Conservation (phyloP, 495 filamentous ascomycete species). For the Margaritispora aquatica region DNA sequence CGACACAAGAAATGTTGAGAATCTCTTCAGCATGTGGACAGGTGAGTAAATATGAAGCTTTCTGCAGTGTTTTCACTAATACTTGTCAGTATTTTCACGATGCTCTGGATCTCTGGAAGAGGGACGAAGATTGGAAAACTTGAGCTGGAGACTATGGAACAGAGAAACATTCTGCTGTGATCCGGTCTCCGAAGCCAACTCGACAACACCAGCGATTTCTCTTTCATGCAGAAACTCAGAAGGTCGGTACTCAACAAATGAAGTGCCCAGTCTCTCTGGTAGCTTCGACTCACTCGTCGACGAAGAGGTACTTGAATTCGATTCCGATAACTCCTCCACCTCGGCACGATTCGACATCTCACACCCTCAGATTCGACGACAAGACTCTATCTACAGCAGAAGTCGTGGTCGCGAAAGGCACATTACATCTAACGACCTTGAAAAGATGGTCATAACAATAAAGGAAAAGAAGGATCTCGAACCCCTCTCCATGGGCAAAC, state of each 20-base stretch:
- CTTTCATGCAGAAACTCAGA: slow-evolving; percentile 34
- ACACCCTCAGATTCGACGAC: slow-evolving; percentile 49
- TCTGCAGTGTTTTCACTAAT: neutral
- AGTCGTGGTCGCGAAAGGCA: slow-evolving; percentile 78
- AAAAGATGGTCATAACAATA: slow-evolving; percentile 88
- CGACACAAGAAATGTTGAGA: slow-evolving; percentile 86
- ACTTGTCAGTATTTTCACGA: slow-evolving; percentile 75
- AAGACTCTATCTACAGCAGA: slow-evolving; percentile 49
- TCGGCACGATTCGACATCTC: slow-evolving; percentile 46
- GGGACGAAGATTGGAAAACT: slow-evolving; percentile 85
- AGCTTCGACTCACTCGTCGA: slow-evolving; percentile 79
- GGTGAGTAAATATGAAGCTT: slow-evolving; percentile 71
- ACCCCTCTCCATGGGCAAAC: slow-evolving; percentile 18
- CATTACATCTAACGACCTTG: slow-evolving; percentile 78
- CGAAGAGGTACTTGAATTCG: slow-evolving; percentile 66
- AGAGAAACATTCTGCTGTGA: slow-evolving; percentile 95
- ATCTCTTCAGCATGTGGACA: slow-evolving; percentile 96
- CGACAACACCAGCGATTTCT: slow-evolving; percentile 37
- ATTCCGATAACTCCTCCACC: slow-evolving; percentile 44
- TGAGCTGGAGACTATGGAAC: slow-evolving; percentile 95
- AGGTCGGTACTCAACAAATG: slow-evolving; percentile 40
- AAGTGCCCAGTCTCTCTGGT: slow-evolving; percentile 81
- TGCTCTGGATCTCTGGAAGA: slow-evolving; percentile 93
- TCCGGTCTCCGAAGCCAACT: slow-evolving; percentile 29
- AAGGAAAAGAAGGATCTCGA: slow-evolving; percentile 71